phyloP scores from a whole-genome alignment of 257 asterid species.

The Rhazya stricta region DNA sequence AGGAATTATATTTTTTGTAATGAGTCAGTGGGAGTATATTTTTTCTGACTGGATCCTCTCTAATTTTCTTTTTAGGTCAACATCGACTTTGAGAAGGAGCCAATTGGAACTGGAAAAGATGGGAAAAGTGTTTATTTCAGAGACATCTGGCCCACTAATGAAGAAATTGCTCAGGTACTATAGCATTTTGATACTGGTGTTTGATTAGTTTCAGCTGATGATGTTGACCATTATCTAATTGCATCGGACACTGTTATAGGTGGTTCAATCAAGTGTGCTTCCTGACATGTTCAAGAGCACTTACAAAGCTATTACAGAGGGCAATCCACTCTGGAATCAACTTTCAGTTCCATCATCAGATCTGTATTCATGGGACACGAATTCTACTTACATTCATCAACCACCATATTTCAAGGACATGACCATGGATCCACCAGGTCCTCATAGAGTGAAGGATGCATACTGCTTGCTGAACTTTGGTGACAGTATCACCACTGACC shows the following conservation, averaged over 20 bases:
- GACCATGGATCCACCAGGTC: slow-evolving; percentile 83
- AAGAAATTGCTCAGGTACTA: slow-evolving; percentile 79
- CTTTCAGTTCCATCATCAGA: slow-evolving; percentile 68
- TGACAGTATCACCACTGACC: slow-evolving; percentile 94
- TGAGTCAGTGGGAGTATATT: background rate
- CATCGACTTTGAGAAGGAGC: slow-evolving; percentile 86
- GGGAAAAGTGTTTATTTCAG: slow-evolving; percentile 67
- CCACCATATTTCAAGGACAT: slow-evolving; percentile 88
- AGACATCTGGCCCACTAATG: slow-evolving; percentile 86
- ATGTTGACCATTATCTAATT: background rate
- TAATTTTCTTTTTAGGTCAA: slow-evolving; percentile 50
- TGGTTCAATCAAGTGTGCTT: slow-evolving; percentile 85
- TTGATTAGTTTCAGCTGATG: background rate
- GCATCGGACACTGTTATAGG: slow-evolving; percentile 35
- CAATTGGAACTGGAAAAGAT: slow-evolving; percentile 82
- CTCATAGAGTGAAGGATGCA: slow-evolving; percentile 80
- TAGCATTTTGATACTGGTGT: background rate
- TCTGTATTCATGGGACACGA: slow-evolving; percentile 74
- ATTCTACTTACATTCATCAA: slow-evolving; percentile 85
- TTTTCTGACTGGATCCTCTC: background rate
- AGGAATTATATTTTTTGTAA: background rate
- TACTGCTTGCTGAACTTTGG: slow-evolving; percentile 83
- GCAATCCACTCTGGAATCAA: slow-evolving; percentile 77
- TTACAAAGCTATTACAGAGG: slow-evolving; percentile 79
- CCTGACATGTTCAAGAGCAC: slow-evolving; percentile 96